phyloP scores from a whole-genome alignment of 768 basidiomycete species.

The Fibroporia radiculosa region DNA sequence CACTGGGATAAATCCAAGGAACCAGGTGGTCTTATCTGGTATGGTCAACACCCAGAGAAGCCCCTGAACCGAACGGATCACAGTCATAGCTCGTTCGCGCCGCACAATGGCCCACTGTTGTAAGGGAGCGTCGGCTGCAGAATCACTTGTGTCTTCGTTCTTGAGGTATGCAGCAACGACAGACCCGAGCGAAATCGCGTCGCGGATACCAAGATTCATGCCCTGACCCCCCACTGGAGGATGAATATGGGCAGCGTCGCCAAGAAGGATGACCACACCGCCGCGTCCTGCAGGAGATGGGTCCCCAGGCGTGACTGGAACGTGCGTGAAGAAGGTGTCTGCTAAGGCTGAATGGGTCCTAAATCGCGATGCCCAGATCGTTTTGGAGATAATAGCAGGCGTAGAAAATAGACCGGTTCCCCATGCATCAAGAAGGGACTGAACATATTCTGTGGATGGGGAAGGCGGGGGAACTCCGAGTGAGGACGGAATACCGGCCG shows the following conservation, averaged over 20 bases:
- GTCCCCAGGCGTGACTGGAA: conserved; percentile 15
- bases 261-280: conserved; percentile 24
- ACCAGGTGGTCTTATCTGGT: conserved; percentile 14
- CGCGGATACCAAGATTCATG: conserved; percentile 53
- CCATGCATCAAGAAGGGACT: conserved; percentile 33
- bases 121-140: conserved; percentile 26
- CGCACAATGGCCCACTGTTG: conserved; percentile 28
- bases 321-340: conserved; percentile 28
- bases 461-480: conserved; percentile 29
- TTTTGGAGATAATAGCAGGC: conserved; percentile 14
- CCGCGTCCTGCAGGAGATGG: conserved; percentile 2
- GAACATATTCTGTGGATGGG: conserved; percentile 35
- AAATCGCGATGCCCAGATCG: conserved; percentile 40
- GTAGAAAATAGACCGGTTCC: conserved; percentile 21
- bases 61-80: conserved; percentile 34
- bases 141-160: conserved; percentile 6
- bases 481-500: conserved; percentile 7
- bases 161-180: conserved; percentile 30
- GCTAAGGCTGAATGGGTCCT: conserved; percentile 38
- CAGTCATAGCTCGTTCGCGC: conserved; percentile 31
- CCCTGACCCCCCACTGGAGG: conserved; percentile 50
- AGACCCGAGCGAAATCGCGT: conserved; percentile 40
- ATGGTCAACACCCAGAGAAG: conserved; percentile 20
- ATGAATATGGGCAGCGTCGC: conserved; percentile 47
- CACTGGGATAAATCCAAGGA: conserved; percentile 17